A percentile compares a stretch with the other conserved stretches of the same genome.
Evolutionary conservation across 2,329 filamentous ascomycete species (phyloP).

Genomic region (Dothiorella sarmentorum): DNA sequence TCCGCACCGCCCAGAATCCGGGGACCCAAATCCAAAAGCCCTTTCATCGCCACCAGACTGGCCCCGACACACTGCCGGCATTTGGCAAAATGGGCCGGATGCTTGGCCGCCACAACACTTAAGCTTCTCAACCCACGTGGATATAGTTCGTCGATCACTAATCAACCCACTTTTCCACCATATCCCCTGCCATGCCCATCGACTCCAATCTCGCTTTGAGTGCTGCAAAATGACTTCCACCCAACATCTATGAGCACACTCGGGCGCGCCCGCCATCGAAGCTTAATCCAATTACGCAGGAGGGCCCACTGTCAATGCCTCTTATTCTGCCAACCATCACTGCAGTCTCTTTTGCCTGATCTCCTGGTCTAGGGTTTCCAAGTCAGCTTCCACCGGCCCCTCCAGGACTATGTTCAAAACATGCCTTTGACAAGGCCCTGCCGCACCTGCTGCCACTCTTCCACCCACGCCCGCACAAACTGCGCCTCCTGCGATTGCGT

Average conservation of each 20-base stretch:
- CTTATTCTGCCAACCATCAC: background rate
- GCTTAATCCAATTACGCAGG: conserved; percentile 2
- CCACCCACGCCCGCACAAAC: conserved; percentile 66
- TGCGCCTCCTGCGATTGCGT: conserved; percentile 57
- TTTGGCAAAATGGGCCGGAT: background rate
- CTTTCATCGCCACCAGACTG: background rate
- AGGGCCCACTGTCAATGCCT: background rate
- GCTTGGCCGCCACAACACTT: background rate
- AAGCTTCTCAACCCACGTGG: conserved; percentile 1
- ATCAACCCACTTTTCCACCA: conserved; percentile 15
- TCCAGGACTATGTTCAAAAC: background rate
- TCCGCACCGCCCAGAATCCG: background rate
- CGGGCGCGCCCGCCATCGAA: background rate
- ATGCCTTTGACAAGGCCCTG: conserved; percentile 9
- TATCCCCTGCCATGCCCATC: background rate
- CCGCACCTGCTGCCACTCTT: conserved; percentile 53
- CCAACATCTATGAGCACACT: background rate
- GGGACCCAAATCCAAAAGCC: background rate
- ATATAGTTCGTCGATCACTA: background rate
- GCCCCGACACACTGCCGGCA: background rate
- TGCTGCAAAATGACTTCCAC: background rate
- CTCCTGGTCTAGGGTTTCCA: background rate
- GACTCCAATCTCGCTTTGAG: background rate
- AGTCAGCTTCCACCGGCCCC: background rate
- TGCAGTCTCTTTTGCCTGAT: conserved; percentile 4